A percentile compares a stretch with the other conserved stretches of the same genome.
Evolutionary conservation across 2,329 filamentous ascomycete genomes (phyloP).

Genomic region (Colletotrichum cereale): DNA sequence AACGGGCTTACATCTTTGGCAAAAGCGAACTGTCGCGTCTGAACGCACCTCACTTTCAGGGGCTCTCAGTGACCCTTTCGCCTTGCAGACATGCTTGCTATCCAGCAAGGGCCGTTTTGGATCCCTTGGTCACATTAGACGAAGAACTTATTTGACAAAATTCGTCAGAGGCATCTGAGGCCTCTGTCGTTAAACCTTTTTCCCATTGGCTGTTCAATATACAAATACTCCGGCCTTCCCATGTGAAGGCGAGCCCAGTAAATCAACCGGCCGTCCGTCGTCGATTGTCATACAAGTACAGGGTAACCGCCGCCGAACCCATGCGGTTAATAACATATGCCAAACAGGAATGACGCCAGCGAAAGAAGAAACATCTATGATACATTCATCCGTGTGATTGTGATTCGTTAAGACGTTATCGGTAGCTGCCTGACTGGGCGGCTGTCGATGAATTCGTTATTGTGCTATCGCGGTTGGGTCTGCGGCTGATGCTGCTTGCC

Average conservation of each 20-base stretch:
- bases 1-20: slow-evolving; percentile 1
- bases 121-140: background rate
- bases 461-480: slow-evolving; percentile 58
- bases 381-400: slow-evolving; percentile 44
- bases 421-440: slow-evolving; percentile 57
- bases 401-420: slow-evolving; percentile 55
- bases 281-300: slow-evolving; percentile 39
- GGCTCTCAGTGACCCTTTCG: background rate
- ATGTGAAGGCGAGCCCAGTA: slow-evolving; percentile 19
- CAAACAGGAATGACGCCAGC: slow-evolving; percentile 40
- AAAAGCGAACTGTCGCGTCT: slow-evolving; percentile 9
- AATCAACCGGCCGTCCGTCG: slow-evolving; percentile 38
- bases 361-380: slow-evolving; percentile 41
- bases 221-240: slow-evolving; percentile 35
- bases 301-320: slow-evolving; percentile 29
- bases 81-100: background rate
- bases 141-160: background rate
- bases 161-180: slow-evolving; percentile 2
- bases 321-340: slow-evolving; percentile 38
- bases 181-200: slow-evolving; percentile 21
- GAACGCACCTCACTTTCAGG: background rate
- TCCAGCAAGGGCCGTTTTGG: too few relatives aligned
- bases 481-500: slow-evolving; percentile 59
- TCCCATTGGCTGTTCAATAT: slow-evolving; percentile 33
- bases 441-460: slow-evolving; percentile 55